A percentile compares a stretch with the other conserved stretches of the same genome.
Evolutionary conservation across 257 asterid species (phyloP).

Genomic region (Solanum bukasovii): DNA sequence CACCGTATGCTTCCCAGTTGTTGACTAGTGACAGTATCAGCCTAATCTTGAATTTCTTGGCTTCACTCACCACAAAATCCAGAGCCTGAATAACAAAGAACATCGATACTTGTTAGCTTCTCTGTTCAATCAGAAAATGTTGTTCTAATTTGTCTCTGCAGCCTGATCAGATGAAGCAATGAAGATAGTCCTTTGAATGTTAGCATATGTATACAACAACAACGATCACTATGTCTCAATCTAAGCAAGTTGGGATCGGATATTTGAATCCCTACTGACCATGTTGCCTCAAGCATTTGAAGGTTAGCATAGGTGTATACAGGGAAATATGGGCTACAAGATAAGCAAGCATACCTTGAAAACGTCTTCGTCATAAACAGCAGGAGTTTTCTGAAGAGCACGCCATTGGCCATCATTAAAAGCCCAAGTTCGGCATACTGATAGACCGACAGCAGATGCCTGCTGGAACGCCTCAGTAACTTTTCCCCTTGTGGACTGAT

Average conservation of each 20-base stretch:
- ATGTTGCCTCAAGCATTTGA: not conserved
- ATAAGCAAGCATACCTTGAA: slow-evolving; percentile 38
- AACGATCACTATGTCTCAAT: not conserved
- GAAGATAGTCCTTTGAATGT: not conserved
- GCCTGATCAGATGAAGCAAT: not conserved
- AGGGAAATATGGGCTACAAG: not conserved
- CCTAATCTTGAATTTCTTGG: slow-evolving; percentile 68
- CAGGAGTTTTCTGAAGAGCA: slow-evolving; percentile 76
- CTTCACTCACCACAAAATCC: slow-evolving; percentile 90
- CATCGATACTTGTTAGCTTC: not conserved
- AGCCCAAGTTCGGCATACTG: slow-evolving; percentile 96
- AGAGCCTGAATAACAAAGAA: slow-evolving; percentile 38
- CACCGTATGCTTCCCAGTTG: slow-evolving; percentile 97
- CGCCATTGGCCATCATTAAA: slow-evolving; percentile 96
- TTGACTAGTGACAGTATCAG: slow-evolving; percentile 69
- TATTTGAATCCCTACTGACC: not conserved
- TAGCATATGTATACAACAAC: not conserved
- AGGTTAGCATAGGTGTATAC: not conserved
- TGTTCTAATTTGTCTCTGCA: not conserved
- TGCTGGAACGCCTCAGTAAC: slow-evolving; percentile 66
- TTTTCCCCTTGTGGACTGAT: slow-evolving; percentile 61
- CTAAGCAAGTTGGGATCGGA: not conserved
- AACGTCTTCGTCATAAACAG: slow-evolving; percentile 64
- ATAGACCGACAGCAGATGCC: slow-evolving; percentile 68
- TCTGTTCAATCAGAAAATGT: not conserved